These are phyloP conservation scores for Aspergillus funiculosus DNA, from an alignment of 495 filamentous ascomycete species.

Conservation along the genomic window DNA sequence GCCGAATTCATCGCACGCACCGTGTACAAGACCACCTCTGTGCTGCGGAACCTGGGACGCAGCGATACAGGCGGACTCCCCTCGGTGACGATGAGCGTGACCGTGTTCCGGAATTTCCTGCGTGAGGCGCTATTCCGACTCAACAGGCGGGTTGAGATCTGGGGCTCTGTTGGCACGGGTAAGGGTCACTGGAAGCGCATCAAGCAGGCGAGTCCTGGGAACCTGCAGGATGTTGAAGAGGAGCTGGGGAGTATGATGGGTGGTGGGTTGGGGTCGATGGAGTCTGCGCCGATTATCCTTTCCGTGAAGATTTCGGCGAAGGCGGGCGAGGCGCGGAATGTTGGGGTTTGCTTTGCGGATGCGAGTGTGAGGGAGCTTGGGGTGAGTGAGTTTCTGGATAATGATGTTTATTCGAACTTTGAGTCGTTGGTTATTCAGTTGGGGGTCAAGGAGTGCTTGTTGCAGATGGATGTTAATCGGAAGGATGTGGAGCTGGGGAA, in stretches of 20 bases:
- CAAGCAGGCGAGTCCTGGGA: conserved; percentile 92
- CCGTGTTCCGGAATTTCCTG: conserved; percentile 92
- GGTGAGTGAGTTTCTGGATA: conserved; percentile 96
- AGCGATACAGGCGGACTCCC: conserved; percentile 75
- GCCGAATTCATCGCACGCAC: conserved; percentile 90
- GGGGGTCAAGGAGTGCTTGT: conserved; percentile 87
- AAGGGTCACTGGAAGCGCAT: conserved; percentile 84
- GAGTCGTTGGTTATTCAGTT: conserved; percentile 94
- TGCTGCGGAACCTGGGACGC: conserved; percentile 80
- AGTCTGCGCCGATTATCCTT: conserved; percentile 86
- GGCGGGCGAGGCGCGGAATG: conserved; percentile 74
- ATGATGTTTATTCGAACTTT: conserved; percentile 97
- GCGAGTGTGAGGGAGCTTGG: conserved; percentile 93
- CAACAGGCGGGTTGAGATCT: conserved; percentile 88
- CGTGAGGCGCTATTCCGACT: conserved; percentile 88
- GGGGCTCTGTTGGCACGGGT: conserved; percentile 56
- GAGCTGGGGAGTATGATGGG: conserved; percentile 70
- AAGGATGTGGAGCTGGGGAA: conserved; percentile 90
- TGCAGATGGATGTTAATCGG: conserved; percentile 66
- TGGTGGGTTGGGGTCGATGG: conserved; percentile 50
- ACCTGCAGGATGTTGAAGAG: conserved; percentile 95
- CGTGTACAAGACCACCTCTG: conserved; percentile 95
- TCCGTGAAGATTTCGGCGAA: conserved; percentile 88
- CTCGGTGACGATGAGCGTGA: conserved; percentile 89
- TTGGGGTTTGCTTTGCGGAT: conserved; percentile 97